Conservation (phyloP, 1,139 yeast species). For the Wickerhamomyces sp. region DNA sequence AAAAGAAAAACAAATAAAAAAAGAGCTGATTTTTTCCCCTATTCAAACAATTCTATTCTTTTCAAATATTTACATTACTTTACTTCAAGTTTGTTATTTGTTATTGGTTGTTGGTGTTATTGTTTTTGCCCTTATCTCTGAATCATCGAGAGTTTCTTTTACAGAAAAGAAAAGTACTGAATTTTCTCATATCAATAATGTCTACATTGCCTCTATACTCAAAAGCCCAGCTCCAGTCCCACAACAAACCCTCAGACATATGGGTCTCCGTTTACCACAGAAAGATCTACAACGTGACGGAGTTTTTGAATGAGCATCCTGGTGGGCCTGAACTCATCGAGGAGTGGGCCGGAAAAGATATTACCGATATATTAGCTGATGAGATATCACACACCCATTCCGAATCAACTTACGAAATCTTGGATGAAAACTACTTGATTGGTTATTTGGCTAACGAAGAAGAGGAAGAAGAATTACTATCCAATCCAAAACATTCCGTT, state of each 20-base stretch:
- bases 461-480: conserved; percentile 51
- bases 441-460: conserved; percentile 61
- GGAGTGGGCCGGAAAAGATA: conserved; percentile 80
- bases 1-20: too few relatives aligned
- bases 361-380: conserved; percentile 76
- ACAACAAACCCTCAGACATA: conserved; percentile 48
- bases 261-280: conserved; percentile 78
- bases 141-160: too few relatives aligned
- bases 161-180: too few relatives aligned
- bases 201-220: conserved; percentile 41
- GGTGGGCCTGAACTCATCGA: conserved; percentile 75
- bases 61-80: not conserved
- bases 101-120: too few relatives aligned
- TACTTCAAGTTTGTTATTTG: too few relatives aligned
- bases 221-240: conserved; percentile 40
- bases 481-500: conserved; percentile 32
- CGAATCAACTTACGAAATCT: conserved; percentile 82
- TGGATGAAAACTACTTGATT: conserved; percentile 66
- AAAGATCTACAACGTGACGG: conserved; percentile 78
- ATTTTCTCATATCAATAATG: conserved; percentile 2
- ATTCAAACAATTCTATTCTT: not conserved
- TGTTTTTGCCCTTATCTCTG: too few relatives aligned
- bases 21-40: not conserved
- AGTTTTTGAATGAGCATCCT: conserved; percentile 79
- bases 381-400: conserved; percentile 67